Conservation (phyloP, 148 eudicot species). For the Linanthus parryae region DNA sequence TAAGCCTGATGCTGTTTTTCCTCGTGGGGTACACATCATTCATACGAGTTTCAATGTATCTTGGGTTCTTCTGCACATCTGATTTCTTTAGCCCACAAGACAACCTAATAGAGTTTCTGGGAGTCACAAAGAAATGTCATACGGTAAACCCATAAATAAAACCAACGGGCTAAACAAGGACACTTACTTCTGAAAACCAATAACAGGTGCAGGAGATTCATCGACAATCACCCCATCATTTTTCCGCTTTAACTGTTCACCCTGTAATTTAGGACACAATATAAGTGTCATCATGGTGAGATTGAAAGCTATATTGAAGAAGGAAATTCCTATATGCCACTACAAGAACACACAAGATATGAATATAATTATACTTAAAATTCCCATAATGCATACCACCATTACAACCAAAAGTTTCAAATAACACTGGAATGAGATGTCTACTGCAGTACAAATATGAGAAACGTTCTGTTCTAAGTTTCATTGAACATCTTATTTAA, state of each 20-base stretch:
- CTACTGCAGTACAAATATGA: no score
- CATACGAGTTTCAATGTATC: constrained; percentile 57
- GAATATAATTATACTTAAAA: no score
- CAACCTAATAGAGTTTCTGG: background rate
- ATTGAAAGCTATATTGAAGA: no score
- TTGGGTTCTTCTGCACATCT: constrained; percentile 50
- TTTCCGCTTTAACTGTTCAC: constrained; percentile 76
- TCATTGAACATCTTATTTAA: no score
- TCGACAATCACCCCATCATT: constrained; percentile 26
- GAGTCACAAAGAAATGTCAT: constrained; percentile 4
- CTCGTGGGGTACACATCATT: constrained; percentile 64
- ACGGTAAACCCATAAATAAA: constrained; percentile 2
- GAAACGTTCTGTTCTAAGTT: no score
- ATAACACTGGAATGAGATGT: no score
- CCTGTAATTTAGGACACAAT: constrained; percentile 51
- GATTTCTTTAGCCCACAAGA: constrained; percentile 32
- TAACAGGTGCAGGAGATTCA: constrained; percentile 33
- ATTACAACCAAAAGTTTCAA: no score
- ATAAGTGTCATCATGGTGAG: no score
- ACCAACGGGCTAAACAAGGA: constrained; percentile 1
- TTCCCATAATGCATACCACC: no score
- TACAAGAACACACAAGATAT: no score
- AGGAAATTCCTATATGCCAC: no score
- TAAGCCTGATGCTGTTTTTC: constrained; percentile 58
- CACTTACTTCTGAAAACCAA: constrained; percentile 39